Percentiles rank a stretch among this genome's conserved stretches.
Evolutionary conservation across 768 basidiomycete genomes (phyloP).

Genomic region (Boletus insuetus): DNA sequence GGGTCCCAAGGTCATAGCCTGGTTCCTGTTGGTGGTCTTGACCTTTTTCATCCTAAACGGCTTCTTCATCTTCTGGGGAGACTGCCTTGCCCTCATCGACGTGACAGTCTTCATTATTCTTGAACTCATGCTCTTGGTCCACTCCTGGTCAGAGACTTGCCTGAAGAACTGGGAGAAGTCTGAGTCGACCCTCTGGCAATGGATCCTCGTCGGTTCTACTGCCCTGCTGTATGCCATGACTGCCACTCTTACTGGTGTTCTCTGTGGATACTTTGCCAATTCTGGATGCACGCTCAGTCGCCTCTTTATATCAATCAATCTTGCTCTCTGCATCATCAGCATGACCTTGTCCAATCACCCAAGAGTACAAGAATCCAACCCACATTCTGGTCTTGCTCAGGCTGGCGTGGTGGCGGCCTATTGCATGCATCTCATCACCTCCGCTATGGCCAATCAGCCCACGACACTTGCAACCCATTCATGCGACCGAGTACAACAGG

Average conservation of each 20-base stretch:
- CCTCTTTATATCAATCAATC: slow-evolving; percentile 95
- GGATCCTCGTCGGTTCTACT: slow-evolving; percentile 90
- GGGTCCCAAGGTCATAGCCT: slow-evolving; percentile 93
- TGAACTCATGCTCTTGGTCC: slow-evolving; percentile 94
- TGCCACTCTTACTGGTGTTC: slow-evolving; percentile 80
- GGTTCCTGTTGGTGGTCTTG: slow-evolving; percentile 75
- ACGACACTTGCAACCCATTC: slow-evolving; percentile 87
- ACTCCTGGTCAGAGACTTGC: slow-evolving; percentile 97
- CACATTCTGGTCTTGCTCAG: slow-evolving; percentile 92
- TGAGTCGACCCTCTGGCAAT: slow-evolving; percentile 91
- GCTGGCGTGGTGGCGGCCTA: slow-evolving; percentile 97
- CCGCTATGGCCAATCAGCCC: slow-evolving; percentile 91
- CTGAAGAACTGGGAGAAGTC: slow-evolving; percentile 92
- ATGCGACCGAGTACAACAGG: slow-evolving; percentile 66
- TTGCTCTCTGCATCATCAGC: slow-evolving; percentile 73
- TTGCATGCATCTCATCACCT: slow-evolving; percentile 92
- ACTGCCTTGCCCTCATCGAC: slow-evolving; percentile 87
- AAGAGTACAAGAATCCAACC: slow-evolving; percentile 85
- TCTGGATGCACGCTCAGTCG: slow-evolving; percentile 87
- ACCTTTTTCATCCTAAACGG: slow-evolving; percentile 96
- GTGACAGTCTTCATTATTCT: slow-evolving; percentile 95
- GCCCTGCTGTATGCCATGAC: slow-evolving; percentile 80
- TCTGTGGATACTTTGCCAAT: slow-evolving; percentile 90
- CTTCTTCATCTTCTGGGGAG: slow-evolving; percentile 98
- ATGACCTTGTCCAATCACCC: slow-evolving; percentile 84